Conservation (phyloP, 352 stramenopile genomes). For the Phytopythium mirpurense region DNA sequence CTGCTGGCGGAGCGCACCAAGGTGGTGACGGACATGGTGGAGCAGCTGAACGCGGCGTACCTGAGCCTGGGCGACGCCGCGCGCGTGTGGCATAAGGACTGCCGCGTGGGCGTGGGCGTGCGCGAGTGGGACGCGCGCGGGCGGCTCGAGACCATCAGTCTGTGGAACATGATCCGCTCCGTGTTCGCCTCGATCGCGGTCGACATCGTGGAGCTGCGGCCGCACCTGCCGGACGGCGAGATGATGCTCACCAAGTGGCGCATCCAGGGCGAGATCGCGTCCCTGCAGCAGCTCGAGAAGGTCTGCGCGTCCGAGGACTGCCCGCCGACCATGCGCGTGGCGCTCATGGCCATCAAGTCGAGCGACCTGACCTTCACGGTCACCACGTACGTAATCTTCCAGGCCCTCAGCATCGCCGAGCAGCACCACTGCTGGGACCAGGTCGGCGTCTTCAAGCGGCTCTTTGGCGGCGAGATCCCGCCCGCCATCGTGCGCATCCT, state of each 20-base stretch:
- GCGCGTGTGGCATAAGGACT: slow-evolving; percentile 73
- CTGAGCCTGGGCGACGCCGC: slow-evolving; percentile 61
- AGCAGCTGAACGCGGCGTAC: slow-evolving; percentile 64
- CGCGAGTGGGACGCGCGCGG: slow-evolving; percentile 78
- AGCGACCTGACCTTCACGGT: slow-evolving; percentile 80
- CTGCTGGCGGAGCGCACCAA: slow-evolving; percentile 64
- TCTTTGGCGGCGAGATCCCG: slow-evolving; percentile 74
- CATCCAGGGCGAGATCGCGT: slow-evolving; percentile 73
- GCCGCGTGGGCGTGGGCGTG: slow-evolving; percentile 65
- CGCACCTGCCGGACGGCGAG: slow-evolving; percentile 66
- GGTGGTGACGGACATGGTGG: slow-evolving; percentile 78
- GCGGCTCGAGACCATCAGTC: slow-evolving; percentile 61
- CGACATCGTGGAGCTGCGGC: slow-evolving; percentile 75
- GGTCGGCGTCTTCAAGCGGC: slow-evolving; percentile 73
- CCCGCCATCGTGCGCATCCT: slow-evolving; percentile 49
- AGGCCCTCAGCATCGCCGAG: slow-evolving; percentile 60
- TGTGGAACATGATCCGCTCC: slow-evolving; percentile 81
- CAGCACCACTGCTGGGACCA: slow-evolving; percentile 84
- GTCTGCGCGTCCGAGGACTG: slow-evolving; percentile 71
- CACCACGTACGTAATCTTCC: slow-evolving; percentile 80
- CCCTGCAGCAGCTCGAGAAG: slow-evolving; percentile 46
- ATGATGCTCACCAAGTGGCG: slow-evolving; percentile 86
- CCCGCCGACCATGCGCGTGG: slow-evolving; percentile 55
- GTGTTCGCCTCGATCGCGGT: slow-evolving; percentile 73
- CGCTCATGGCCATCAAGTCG: slow-evolving; percentile 72